phyloP scores from a whole-genome alignment of 441 rosid species.

The Kokia cookei region DNA sequence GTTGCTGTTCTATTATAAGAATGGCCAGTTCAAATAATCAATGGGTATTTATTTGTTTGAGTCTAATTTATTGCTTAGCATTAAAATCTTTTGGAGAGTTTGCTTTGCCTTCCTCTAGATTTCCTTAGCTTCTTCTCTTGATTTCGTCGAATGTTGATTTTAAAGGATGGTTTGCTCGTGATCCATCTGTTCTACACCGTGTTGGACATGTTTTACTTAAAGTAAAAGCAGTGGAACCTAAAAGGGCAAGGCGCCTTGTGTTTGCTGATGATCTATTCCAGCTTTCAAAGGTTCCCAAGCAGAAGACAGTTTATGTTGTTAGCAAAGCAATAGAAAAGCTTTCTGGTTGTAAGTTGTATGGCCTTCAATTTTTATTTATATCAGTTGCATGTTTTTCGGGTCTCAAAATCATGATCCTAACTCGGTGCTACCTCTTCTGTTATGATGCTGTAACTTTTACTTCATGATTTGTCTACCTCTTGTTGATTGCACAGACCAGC shows the following conservation, averaged over 20 bases:
- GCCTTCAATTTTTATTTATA: slow-evolving; percentile 2
- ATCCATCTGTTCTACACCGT: slow-evolving; percentile 56
- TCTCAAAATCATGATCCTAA: background rate
- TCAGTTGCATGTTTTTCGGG: background rate
- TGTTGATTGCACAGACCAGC: slow-evolving; percentile 57
- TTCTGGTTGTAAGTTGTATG: slow-evolving; percentile 76
- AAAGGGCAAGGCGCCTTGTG: slow-evolving; percentile 50
- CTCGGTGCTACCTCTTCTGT: slow-evolving; percentile 1
- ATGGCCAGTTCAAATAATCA: background rate
- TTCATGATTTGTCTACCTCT: slow-evolving; percentile 8
- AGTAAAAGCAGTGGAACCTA: slow-evolving; percentile 54
- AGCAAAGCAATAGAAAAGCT: slow-evolving; percentile 71
- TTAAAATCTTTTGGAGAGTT: background rate
- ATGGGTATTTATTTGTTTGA: background rate
- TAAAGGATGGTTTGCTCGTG: slow-evolving; percentile 87
- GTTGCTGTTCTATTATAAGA: background rate
- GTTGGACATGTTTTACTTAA: slow-evolving; percentile 71
- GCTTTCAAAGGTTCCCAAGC: slow-evolving; percentile 75
- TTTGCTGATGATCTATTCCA: slow-evolving; percentile 88
- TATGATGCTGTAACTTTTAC: background rate
- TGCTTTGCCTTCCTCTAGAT: background rate
- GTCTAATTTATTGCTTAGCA: background rate
- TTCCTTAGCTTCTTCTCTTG: slow-evolving; percentile 1
- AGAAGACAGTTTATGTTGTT: slow-evolving; percentile 57
- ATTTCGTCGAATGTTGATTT: background rate